A percentile compares a stretch with the other conserved stretches of the same genome.
These are phyloP conservation scores for Coemansia sp. DNA, from an alignment of 192 early-diverging fungal species.

Conservation along the genomic window DNA sequence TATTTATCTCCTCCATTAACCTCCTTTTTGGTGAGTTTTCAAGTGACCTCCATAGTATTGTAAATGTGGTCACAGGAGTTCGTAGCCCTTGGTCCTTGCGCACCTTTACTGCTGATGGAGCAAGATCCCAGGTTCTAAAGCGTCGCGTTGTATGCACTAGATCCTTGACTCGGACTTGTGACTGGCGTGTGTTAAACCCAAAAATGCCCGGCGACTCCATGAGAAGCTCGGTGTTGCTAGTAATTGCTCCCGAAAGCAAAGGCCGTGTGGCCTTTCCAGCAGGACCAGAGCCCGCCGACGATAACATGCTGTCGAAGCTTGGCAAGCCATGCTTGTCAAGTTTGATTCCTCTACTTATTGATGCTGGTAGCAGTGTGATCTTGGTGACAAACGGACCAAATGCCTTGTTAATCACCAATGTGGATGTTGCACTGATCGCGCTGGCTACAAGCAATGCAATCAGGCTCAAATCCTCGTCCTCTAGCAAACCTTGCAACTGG, in stretches of 20 bases:
- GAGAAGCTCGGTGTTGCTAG: constrained; percentile 32
- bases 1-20: constrained; percentile 44
- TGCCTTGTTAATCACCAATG: constrained; percentile 25
- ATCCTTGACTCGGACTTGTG: constrained; percentile 25
- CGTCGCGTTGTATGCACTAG: constrained; percentile 21
- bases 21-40: constrained; percentile 16
- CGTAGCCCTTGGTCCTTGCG: constrained; percentile 9
- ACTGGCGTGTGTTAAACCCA: constrained; percentile 29
- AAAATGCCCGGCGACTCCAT: constrained; percentile 41
- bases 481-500: constrained; percentile 20
- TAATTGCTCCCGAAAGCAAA: constrained; percentile 20
- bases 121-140: constrained; percentile 48
- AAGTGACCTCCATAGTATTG: constrained; percentile 44
- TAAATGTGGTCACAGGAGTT: constrained; percentile 35
- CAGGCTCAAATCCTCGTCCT: constrained; percentile 22
- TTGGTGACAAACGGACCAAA: constrained; percentile 53
- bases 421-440: constrained; percentile 38
- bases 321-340: constrained; percentile 41
- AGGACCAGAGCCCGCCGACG: background rate
- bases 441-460: constrained; percentile 34
- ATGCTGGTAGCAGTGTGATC: constrained; percentile 26
- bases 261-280: background rate
- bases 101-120: constrained; percentile 2
- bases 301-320: constrained; percentile 44
- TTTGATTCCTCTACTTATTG: constrained; percentile 2